A percentile compares a stretch with the other conserved stretches of the same genome.
phyloP scores from a whole-genome alignment of 2,329 filamentous ascomycete species.

The Aspergillus brasiliensis region DNA sequence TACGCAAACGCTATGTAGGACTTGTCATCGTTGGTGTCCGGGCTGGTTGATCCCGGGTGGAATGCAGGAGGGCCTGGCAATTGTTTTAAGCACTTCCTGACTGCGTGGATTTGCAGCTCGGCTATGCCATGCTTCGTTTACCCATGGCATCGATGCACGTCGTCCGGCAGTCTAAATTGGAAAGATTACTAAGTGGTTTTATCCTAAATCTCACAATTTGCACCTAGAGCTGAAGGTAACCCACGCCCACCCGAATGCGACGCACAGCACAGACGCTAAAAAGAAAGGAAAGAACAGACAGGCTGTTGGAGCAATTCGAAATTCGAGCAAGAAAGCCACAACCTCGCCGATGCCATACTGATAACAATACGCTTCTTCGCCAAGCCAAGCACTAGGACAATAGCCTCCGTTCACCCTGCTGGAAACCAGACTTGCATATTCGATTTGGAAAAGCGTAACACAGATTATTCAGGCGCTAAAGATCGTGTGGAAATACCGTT shows the following conservation, averaged over 20 bases:
- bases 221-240: neutral
- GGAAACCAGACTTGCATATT: slow-evolving; percentile 6
- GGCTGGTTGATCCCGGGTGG: neutral
- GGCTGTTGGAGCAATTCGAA: neutral
- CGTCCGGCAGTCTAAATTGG: neutral
- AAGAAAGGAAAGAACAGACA: slow-evolving; percentile 19
- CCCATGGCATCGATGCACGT: neutral
- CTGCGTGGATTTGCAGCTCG: neutral
- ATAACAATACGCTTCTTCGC: slow-evolving; percentile 5
- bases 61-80: neutral
- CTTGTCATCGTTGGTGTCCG: neutral
- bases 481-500: neutral
- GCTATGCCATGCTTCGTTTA: neutral
- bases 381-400: neutral
- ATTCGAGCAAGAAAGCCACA: slow-evolving; percentile 6
- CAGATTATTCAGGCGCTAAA: slow-evolving; percentile 1
- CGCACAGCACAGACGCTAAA: slow-evolving; percentile 16
- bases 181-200: neutral
- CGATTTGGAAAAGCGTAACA: slow-evolving; percentile 3
- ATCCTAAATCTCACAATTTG: slow-evolving; percentile 8
- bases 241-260: slow-evolving; percentile 26
- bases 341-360: slow-evolving; percentile 1
- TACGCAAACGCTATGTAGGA: neutral
- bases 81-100: neutral
- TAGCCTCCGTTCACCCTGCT: slow-evolving; percentile 1